Evolutionary conservation across 352 stramenopile genomes (phyloP), one percentile per base, ranked within the genome.

Genomic region (Phytophthora foliorum): DNA sequence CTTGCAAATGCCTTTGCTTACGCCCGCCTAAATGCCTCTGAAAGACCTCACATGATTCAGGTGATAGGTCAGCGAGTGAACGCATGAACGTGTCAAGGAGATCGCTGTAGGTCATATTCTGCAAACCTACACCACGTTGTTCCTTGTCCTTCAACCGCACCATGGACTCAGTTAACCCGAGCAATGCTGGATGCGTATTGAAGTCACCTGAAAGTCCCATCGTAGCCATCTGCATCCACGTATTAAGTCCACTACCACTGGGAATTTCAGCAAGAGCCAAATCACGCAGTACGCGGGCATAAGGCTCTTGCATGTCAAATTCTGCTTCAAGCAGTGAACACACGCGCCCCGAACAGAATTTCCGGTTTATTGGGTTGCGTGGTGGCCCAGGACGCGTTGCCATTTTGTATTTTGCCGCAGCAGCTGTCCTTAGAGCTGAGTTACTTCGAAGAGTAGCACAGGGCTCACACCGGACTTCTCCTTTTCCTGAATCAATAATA

Each of bases 51-150:
- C 79, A 92, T 7, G 85, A 80, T 44, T 91, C 74, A 0, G 67
- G 41, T 3, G 84, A 93, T 41, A 93, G 58, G 17, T 85, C 80
- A 1, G 75, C 74, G 2, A 95, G 56, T 9, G 81, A 76, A 9
- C 75, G 74, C 81, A 93, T 88, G 56, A 94, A 95, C 4, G 69
- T 57, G 61, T 95, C 84, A 14, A 95, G 67, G 22, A 79, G 73
- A 29, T 82, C 67, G 36, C 73, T 92, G 63, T 92, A 93, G 19
- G 53, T 75, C 88, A 95, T 95, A 63, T 95, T 95, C 67, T 95
- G 88, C 56, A 92, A 63, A 0, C 87, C 87, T 7, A 95, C 85
- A 8, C 87, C 85, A 24, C 87, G 87, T 3, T 80, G 71, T 50
- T 93, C 79, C 63, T 95, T 95, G 51, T 93, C 81, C 48, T 92